phyloP scores from a whole-genome alignment of 805 yeast genomes.

The Yamadazyma sp. region DNA sequence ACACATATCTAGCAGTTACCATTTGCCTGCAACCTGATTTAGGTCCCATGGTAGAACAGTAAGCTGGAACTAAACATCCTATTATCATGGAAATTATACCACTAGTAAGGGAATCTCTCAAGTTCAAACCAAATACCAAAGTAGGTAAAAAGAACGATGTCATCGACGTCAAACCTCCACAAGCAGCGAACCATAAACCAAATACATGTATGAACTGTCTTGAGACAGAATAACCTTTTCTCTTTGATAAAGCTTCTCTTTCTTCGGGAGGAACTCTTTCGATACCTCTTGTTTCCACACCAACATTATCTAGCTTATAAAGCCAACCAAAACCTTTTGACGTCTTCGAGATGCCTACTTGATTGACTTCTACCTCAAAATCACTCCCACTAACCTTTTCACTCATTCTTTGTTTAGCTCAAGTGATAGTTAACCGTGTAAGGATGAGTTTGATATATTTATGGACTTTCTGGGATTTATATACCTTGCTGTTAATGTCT shows the following conservation, averaged over 20 bases:
- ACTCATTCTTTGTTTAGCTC: too few relatives aligned
- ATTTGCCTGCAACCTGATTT: constrained; percentile 37
- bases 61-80: constrained; percentile 38
- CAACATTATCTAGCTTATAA: constrained; percentile 23
- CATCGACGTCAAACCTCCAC: constrained; percentile 39
- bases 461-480: too few relatives aligned
- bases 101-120: constrained; percentile 25
- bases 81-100: constrained; percentile 27
- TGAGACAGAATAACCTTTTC: constrained; percentile 6
- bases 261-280: constrained; percentile 31
- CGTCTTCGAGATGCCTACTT: too few relatives aligned
- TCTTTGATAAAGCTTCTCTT: constrained; percentile 14
- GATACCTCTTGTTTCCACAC: constrained; percentile 34
- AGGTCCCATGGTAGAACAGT: constrained; percentile 37
- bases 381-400: background rate
- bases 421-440: too few relatives aligned
- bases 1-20: constrained; percentile 34
- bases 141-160: constrained; percentile 34
- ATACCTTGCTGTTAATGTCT: too few relatives aligned
- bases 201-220: constrained; percentile 26
- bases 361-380: background rate
- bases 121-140: constrained; percentile 23
- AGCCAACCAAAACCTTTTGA: constrained; percentile 16
- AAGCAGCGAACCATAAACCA: constrained; percentile 38
- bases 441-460: too few relatives aligned